Base-by-base conservation (phyloP, 2,329 filamentous ascomycete genomes). In the Botrytis deweyae region DNA sequence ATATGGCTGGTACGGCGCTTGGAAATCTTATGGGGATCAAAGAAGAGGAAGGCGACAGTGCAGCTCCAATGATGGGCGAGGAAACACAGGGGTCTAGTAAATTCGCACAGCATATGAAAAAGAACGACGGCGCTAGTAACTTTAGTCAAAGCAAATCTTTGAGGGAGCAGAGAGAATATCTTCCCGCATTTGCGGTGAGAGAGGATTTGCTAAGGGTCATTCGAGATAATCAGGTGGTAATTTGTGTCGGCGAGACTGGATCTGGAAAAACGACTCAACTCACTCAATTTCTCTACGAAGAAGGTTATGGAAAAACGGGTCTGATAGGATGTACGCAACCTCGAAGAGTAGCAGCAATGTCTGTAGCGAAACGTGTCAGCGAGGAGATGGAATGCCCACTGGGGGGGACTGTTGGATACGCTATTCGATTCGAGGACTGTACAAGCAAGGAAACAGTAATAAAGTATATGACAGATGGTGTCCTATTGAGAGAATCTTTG, bases 391-490 rank as follows among this genome's bases (percentile, higher is more conserved):
- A 97, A 78, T 94, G 97, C 63, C 91, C 91, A 73, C 86, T 99
- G 16, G 96, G 96, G 67, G 91, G 92, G 73, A 88, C 91, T 0
- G 97, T 99, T 55, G 96, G 96, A 44, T 99, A 99, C 82, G 94
- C 96, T 0, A 99, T 99, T 81, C 94, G 96, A 72, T 99, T 99
- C 80, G 96, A 99, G 81, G 97, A 99, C 82, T 98, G 95, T 82
- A 99, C 96, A 1, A 97, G 94, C 85, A 94, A 94, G 78, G 92
- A 98, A 74, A 99, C 96, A 0, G 87, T 91, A 74, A 98, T 99
- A 84, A 99, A 99, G 83, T 99, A 99, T 83, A 98, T 99, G 95
- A 99, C 96, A 0, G 97, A 99, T 80, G 96, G 96, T 85, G 93
- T 99, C 36, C 85, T 99, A 63, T 88, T 99, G 46, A 89, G 96